These are phyloP conservation scores for Trametes maxima DNA, from an alignment of 768 basidiomycete genomes.

Conservation along the genomic window DNA sequence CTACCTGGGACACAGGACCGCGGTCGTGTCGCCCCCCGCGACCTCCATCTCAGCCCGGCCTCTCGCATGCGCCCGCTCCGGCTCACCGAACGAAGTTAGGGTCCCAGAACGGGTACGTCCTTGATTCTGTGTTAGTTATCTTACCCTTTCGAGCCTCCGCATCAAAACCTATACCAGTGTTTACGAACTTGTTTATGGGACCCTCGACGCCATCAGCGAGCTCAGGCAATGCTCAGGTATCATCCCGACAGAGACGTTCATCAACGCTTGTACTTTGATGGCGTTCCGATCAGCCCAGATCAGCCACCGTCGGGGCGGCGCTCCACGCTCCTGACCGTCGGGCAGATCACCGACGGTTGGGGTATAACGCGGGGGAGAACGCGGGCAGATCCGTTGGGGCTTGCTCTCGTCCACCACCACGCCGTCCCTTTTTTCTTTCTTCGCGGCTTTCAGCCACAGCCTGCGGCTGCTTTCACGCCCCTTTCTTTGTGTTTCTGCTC, in stretches of 20 bases:
- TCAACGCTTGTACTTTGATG: background rate
- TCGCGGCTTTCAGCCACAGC: slow-evolving; percentile 6
- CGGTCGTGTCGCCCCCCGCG: no score
- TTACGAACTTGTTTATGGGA: no score
- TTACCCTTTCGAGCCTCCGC: background rate
- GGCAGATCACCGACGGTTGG: background rate
- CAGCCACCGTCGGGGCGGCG: background rate
- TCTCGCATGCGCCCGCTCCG: no score
- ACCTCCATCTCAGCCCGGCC: no score
- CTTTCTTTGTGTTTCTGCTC: background rate
- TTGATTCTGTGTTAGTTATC: no score
- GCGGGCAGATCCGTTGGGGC: background rate
- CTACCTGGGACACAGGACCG: no score
- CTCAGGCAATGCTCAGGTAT: background rate
- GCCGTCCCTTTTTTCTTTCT: background rate
- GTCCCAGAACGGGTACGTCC: no score
- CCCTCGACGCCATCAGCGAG: background rate
- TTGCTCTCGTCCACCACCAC: slow-evolving; percentile 8
- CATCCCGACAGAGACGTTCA: background rate
- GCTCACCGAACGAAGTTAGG: no score
- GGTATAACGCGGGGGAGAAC: background rate
- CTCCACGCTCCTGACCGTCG: background rate
- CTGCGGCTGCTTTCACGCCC: background rate
- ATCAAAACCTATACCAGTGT: background rate
- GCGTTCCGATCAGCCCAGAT: background rate